These are phyloP conservation scores for Waltergamsia citrina DNA, from an alignment of 2,329 filamentous ascomycete genomes.

Conservation along the genomic window DNA sequence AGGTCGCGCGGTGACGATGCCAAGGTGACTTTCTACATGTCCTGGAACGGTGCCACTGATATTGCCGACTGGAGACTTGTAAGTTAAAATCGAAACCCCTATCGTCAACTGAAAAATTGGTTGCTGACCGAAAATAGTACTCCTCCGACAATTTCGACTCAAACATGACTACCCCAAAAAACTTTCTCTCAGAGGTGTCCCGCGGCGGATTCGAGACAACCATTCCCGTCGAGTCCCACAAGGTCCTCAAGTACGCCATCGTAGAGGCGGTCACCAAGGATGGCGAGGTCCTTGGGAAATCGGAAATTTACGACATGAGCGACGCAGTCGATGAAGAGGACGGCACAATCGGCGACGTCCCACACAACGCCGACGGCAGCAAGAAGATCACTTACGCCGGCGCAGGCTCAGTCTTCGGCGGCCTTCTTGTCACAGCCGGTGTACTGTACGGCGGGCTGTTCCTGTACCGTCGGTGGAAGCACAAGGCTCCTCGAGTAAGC, in stretches of 20 bases:
- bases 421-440: too few relatives aligned
- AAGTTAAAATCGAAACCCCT: neutral
- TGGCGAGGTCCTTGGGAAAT: constrained; percentile 14
- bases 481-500: too few relatives aligned
- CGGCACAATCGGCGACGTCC: too few relatives aligned
- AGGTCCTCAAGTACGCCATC: constrained; percentile 11
- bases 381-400: too few relatives aligned
- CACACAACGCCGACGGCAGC: too few relatives aligned
- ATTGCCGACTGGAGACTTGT: constrained; percentile 12
- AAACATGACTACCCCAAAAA: neutral
- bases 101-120: neutral
- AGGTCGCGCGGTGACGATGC: constrained; percentile 11
- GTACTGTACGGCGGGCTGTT: too few relatives aligned
- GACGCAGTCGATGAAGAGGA: too few relatives aligned
- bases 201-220: constrained; percentile 17
- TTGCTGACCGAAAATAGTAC: neutral
- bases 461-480: too few relatives aligned
- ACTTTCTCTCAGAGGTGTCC: constrained; percentile 8
- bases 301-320: constrained; percentile 14
- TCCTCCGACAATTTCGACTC: neutral
- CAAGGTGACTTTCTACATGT: constrained; percentile 15
- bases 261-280: constrained; percentile 13
- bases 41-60: constrained; percentile 21
- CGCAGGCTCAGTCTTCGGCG: too few relatives aligned
- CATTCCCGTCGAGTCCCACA: constrained; percentile 9